Conservation (phyloP, 371 early-diverging fungal species). For the Blyttiomyces sp. region DNA sequence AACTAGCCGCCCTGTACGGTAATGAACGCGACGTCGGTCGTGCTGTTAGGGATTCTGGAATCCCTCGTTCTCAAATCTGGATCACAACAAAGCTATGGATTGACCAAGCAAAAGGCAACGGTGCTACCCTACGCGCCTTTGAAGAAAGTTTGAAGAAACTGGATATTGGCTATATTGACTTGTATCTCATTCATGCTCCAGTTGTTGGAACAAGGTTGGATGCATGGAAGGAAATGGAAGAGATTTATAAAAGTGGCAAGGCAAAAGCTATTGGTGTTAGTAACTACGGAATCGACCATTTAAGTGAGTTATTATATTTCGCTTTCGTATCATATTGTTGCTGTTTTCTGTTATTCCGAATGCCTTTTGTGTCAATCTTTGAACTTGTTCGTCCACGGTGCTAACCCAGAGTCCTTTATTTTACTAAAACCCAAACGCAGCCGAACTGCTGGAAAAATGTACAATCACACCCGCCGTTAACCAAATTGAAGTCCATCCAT, state of each 20-base stretch:
- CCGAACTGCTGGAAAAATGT: constrained; percentile 3
- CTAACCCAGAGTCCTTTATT: neutral
- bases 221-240: constrained; percentile 80
- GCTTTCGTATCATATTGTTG: constrained; percentile 40
- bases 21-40: constrained; percentile 44
- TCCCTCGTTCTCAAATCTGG: constrained; percentile 65
- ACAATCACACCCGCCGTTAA: constrained; percentile 59
- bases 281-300: constrained; percentile 59
- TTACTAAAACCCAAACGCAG: neutral
- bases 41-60: constrained; percentile 38
- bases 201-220: constrained; percentile 29
- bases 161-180: constrained; percentile 11
- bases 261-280: constrained; percentile 69
- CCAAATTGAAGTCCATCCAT: constrained; percentile 89
- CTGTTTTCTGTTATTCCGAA: neutral
- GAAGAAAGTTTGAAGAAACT: neutral
- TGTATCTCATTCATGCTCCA: constrained; percentile 24
- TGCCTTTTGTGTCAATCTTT: neutral
- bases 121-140: constrained; percentile 36
- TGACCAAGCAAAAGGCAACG: constrained; percentile 26
- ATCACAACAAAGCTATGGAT: constrained; percentile 71
- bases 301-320: constrained; percentile 47
- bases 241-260: constrained; percentile 46
- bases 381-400: neutral
- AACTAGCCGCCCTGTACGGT: neutral